Evolutionary conservation across 139 green algal species (phyloP).

Genomic region (Coccomyxa sp.): DNA sequence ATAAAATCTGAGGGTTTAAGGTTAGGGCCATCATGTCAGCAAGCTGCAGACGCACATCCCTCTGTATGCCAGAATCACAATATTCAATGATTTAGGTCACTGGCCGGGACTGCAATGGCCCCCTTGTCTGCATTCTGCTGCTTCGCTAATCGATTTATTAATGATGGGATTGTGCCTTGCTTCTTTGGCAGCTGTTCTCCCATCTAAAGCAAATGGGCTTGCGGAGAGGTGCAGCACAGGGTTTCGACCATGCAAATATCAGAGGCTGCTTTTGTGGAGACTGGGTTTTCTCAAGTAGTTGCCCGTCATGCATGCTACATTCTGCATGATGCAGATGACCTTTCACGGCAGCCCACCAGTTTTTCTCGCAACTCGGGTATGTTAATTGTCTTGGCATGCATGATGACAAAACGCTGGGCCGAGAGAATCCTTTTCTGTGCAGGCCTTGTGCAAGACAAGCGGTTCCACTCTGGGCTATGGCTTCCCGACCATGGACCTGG

Average conservation of each 20-base stretch:
- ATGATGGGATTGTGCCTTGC: no score
- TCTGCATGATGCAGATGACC: background rate
- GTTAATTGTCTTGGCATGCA: no score
- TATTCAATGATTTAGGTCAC: background rate
- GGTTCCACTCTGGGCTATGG: constrained; percentile 21
- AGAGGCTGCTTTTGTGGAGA: no score
- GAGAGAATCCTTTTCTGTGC: constrained; percentile 8
- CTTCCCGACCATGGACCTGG: background rate
- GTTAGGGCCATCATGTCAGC: background rate
- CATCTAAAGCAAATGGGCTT: no score
- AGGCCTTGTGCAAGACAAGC: constrained; percentile 27
- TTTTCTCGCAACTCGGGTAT: constrained; percentile 4
- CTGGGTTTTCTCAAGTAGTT: no score
- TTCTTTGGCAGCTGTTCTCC: no score
- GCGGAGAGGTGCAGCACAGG: no score
- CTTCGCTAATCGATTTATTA: background rate
- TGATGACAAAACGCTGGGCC: background rate
- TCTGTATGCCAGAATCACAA: no score
- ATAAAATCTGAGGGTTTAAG: background rate
- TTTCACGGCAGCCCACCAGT: no score
- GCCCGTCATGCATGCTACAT: background rate
- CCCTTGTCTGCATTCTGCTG: background rate
- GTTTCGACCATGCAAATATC: no score
- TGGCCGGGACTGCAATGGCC: background rate
- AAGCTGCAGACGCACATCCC: background rate